Percentiles rank a stretch among this genome's conserved stretches.
These are phyloP conservation scores for Tripidium arundinaceum DNA, from an alignment of 202 grass and related monocot genomes.

Conservation along the genomic window DNA sequence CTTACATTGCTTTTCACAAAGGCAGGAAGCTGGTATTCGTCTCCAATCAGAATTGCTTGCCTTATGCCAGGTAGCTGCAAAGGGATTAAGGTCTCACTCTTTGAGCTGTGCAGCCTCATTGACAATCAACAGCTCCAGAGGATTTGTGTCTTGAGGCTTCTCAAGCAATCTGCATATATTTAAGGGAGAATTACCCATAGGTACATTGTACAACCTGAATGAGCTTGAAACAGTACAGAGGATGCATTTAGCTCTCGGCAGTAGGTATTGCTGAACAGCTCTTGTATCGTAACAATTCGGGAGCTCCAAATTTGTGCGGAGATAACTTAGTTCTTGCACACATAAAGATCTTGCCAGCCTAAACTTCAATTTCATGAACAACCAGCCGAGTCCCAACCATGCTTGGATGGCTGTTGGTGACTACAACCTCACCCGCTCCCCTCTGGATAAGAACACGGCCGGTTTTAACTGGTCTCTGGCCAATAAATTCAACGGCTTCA, in stretches of 20 bases:
- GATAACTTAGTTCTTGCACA: slow-evolving; percentile 34
- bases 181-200: neutral
- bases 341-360: slow-evolving; percentile 7
- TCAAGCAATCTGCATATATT: neutral
- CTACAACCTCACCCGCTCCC: too few relatives aligned
- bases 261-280: slow-evolving; percentile 25
- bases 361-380: slow-evolving; percentile 24
- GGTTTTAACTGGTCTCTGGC: too few relatives aligned
- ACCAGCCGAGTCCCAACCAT: too few relatives aligned
- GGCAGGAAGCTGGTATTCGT: slow-evolving; percentile 49
- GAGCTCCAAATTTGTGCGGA: slow-evolving; percentile 12
- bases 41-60: slow-evolving; percentile 52
- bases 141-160: neutral
- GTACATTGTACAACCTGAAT: slow-evolving; percentile 19
- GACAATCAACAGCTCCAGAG: slow-evolving; percentile 46
- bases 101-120: slow-evolving; percentile 71
- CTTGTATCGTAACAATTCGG: neutral
- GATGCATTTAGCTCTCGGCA: slow-evolving; percentile 32
- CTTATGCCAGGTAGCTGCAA: slow-evolving; percentile 28
- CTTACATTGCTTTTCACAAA: slow-evolving; percentile 55
- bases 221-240: slow-evolving; percentile 56
- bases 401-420: too few relatives aligned
- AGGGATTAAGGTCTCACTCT: slow-evolving; percentile 62
- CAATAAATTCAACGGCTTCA: too few relatives aligned
- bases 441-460: too few relatives aligned